Conservation (phyloP, 768 basidiomycete species). For the Floccularia luteovirens region DNA sequence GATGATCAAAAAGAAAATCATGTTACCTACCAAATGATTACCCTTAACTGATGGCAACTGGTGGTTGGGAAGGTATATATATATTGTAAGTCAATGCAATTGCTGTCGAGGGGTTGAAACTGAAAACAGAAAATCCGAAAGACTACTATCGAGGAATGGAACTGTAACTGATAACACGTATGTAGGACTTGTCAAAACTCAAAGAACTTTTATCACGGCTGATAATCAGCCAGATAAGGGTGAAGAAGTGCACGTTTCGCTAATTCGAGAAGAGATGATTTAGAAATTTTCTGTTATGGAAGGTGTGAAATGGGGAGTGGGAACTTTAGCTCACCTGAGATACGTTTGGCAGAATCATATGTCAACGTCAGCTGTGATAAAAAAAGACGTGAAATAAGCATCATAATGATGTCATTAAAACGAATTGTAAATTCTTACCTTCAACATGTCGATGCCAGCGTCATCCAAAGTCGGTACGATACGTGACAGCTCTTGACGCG, state of each 20-base stretch:
- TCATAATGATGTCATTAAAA: background rate
- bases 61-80: too few relatives aligned
- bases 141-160: too few relatives aligned
- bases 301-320: background rate
- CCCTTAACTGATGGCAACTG: too few relatives aligned
- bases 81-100: too few relatives aligned
- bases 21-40: too few relatives aligned
- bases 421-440: conserved; percentile 30
- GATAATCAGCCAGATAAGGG: conserved; percentile 40
- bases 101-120: too few relatives aligned
- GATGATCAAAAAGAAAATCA: too few relatives aligned
- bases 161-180: too few relatives aligned
- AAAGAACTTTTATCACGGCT: conserved; percentile 17
- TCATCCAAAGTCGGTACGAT: conserved; percentile 69
- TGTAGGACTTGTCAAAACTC: too few relatives aligned
- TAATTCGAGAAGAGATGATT: conserved; percentile 45
- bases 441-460: conserved; percentile 72
- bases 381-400: background rate
- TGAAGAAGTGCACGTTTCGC: conserved; percentile 51
- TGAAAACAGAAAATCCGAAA: too few relatives aligned
- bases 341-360: conserved; percentile 87
- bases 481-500: conserved; percentile 58
- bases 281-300: conserved; percentile 17
- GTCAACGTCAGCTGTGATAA: conserved; percentile 55
- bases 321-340: conserved; percentile 62